These are phyloP conservation scores for Ogataea methanolica DNA, from an alignment of 805 yeast species.

Conservation along the genomic window DNA sequence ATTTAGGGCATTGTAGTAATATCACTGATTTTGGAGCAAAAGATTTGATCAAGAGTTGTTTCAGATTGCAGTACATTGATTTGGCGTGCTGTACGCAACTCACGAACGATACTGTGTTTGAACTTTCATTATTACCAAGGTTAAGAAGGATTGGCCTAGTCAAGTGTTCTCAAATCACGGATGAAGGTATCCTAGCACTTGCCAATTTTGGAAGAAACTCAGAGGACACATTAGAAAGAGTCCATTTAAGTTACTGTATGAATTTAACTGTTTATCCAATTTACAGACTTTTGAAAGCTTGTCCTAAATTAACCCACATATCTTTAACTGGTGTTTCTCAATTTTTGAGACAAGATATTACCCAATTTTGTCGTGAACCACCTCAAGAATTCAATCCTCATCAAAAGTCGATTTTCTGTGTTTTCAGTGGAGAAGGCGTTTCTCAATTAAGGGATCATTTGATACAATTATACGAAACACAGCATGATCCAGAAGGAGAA, in stretches of 20 bases:
- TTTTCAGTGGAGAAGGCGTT: conserved; percentile 89
- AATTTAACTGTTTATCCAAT: conserved; percentile 77
- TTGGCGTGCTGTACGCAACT: conserved; percentile 90
- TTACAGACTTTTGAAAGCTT: conserved; percentile 63
- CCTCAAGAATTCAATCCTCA: conserved; percentile 88
- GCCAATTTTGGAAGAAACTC: conserved; percentile 48
- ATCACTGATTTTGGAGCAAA: conserved; percentile 88
- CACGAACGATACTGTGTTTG: conserved; percentile 77
- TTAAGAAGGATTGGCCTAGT: conserved; percentile 90
- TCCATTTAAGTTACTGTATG: conserved; percentile 88
- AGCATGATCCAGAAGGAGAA: conserved; percentile 29
- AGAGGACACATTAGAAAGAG: conserved; percentile 83
- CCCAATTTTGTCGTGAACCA: conserved; percentile 83
- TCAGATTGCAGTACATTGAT: conserved; percentile 86
- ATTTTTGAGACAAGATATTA: conserved; percentile 82
- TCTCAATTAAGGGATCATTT: conserved; percentile 67
- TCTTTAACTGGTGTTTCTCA: conserved; percentile 89
- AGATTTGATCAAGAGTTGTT: conserved; percentile 68
- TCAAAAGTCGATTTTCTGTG: conserved; percentile 85
- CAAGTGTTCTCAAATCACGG: conserved; percentile 84
- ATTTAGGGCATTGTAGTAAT: conserved; percentile 88
- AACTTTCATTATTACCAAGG: conserved; percentile 70
- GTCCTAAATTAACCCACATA: conserved; percentile 84
- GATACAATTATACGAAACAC: conserved; percentile 30
- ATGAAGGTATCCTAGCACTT: conserved; percentile 68